Percentiles rank a stretch among this genome's conserved stretches.
These are phyloP conservation scores for Pseudopithomyces maydicus DNA, from an alignment of 2,329 filamentous ascomycete genomes.

Conservation along the genomic window DNA sequence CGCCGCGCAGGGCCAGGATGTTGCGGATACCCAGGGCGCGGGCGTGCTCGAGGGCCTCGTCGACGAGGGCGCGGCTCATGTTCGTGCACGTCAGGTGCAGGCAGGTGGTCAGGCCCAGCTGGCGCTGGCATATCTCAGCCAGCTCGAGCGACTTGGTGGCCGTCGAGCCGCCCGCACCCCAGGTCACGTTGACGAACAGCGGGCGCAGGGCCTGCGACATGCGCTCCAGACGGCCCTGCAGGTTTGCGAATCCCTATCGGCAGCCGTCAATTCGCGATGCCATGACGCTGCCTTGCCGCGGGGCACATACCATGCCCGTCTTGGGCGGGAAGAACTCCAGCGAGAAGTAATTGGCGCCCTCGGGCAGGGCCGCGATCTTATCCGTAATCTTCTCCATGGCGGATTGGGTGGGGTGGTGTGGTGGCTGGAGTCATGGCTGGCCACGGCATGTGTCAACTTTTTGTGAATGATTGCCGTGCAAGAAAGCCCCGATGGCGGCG, in stretches of 20 bases:
- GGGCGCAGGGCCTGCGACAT: constrained; percentile 92
- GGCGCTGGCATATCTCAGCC: constrained; percentile 91
- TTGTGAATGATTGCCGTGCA: constrained; percentile 27
- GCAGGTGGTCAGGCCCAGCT: constrained; percentile 90
- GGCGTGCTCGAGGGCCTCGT: constrained; percentile 87
- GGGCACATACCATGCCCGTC: constrained; percentile 73
- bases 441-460: constrained; percentile 22
- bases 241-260: constrained; percentile 79
- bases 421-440: constrained; percentile 32
- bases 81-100: constrained; percentile 97
- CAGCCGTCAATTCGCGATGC: constrained; percentile 22
- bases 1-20: constrained; percentile 88
- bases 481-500: constrained; percentile 17
- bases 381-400: constrained; percentile 75
- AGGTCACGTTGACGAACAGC: constrained; percentile 95
- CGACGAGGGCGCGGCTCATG: constrained; percentile 85
- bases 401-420: constrained; percentile 16
- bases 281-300: constrained; percentile 3
- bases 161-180: constrained; percentile 95
- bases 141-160: constrained; percentile 89
- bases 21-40: constrained; percentile 91
- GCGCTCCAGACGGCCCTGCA: constrained; percentile 88
- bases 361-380: constrained; percentile 89
- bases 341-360: constrained; percentile 85
- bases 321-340: constrained; percentile 99